phyloP scores from a whole-genome alignment of 2,329 filamentous ascomycete species.

The Xylaria arbuscula region DNA sequence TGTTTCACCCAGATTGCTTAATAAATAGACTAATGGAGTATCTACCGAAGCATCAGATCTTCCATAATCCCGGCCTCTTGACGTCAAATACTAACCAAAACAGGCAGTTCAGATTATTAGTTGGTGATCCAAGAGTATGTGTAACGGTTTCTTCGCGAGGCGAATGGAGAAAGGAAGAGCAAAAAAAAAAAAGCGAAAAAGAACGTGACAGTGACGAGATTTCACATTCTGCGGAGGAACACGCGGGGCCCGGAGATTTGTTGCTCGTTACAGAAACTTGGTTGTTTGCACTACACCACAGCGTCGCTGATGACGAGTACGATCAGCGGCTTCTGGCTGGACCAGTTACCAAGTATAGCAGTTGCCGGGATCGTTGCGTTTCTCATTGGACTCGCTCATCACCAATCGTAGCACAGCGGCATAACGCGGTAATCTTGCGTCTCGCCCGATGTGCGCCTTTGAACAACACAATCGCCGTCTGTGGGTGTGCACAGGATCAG shows the following conservation, averaged over 20 bases:
- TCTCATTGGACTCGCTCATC: slow-evolving; percentile 14
- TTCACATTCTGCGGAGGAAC: slow-evolving; percentile 18
- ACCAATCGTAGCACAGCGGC: slow-evolving; percentile 19
- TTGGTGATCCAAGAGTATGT: slow-evolving; percentile 26
- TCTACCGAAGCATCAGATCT: slow-evolving; percentile 32
- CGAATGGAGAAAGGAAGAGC: not conserved
- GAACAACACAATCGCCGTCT: slow-evolving; percentile 18
- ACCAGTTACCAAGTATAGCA: slow-evolving; percentile 12
- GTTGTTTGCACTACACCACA: slow-evolving; percentile 9
- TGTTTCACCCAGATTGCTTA: slow-evolving; percentile 33
- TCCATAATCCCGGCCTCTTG: slow-evolving; percentile 28
- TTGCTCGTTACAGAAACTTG: slow-evolving; percentile 12
- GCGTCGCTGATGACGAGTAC: slow-evolving; percentile 21
- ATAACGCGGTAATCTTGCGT: slow-evolving; percentile 22
- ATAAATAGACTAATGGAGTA: slow-evolving; percentile 12
- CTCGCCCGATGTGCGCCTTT: slow-evolving; percentile 18
- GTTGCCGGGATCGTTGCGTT: slow-evolving; percentile 15
- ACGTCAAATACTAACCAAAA: slow-evolving; percentile 37
- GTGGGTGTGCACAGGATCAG: slow-evolving; percentile 14
- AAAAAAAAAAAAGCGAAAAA: not conserved
- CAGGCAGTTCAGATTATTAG: slow-evolving; percentile 28
- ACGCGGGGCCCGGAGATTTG: slow-evolving; percentile 13
- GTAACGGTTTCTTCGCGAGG: slow-evolving; percentile 13
- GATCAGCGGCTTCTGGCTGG: slow-evolving; percentile 12
- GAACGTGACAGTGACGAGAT: slow-evolving; percentile 34